Conservation (phyloP, 2,329 filamentous ascomycete genomes). For the Blastomyces emzantsi region DNA sequence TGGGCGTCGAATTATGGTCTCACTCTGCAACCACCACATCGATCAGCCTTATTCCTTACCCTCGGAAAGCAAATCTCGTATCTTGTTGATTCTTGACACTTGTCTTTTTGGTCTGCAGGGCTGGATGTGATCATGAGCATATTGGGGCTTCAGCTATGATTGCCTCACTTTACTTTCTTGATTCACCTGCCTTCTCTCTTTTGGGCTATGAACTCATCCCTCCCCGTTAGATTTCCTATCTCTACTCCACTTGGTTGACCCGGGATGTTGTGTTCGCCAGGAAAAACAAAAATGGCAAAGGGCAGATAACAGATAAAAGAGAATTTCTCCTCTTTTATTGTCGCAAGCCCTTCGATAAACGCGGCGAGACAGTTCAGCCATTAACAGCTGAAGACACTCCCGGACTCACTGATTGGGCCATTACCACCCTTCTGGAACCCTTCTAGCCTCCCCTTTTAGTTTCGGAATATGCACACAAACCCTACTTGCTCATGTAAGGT, state of each 20-base stretch:
- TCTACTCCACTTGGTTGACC: neutral
- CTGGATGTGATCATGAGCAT: neutral
- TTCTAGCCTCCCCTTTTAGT: neutral
- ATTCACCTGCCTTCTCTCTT: neutral
- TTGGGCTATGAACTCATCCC: neutral
- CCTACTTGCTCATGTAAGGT: neutral
- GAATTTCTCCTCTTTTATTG: no score
- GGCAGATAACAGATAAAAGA: no score
- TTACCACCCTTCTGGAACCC: neutral
- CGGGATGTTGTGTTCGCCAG: neutral
- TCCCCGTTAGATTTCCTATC: neutral
- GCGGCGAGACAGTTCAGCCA: neutral
- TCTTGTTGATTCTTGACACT: neutral
- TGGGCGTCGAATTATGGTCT: no score
- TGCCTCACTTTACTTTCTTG: neutral
- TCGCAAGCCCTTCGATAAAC: neutral
- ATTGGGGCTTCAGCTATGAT: neutral
- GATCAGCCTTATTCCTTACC: neutral
- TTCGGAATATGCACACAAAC: neutral
- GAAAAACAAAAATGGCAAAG: no score
- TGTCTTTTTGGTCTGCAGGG: neutral
- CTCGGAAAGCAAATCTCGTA: neutral
- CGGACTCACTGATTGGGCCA: neutral
- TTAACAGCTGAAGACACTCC: neutral
- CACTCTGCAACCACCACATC: neutral